Conservation (phyloP, 1,284 basidiomycete genomes). For the Apiotrichum domesticum region DNA sequence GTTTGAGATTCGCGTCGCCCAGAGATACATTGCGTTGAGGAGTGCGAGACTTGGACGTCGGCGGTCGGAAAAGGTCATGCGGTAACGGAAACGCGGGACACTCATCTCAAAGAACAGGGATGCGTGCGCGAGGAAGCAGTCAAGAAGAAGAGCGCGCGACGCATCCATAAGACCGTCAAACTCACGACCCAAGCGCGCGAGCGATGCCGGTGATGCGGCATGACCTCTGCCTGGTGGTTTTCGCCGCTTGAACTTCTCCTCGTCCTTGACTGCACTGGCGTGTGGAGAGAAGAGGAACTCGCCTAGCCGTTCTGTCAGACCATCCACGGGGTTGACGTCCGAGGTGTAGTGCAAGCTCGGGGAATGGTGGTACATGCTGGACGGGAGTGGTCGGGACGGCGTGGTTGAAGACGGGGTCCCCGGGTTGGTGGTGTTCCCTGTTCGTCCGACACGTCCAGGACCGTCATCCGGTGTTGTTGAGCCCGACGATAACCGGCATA, state of each 20-base stretch:
- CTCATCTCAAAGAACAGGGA: constrained; percentile 42
- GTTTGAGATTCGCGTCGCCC: constrained; percentile 39
- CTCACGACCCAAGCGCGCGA: constrained; percentile 19
- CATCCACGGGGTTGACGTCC: constrained; percentile 27
- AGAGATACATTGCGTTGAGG: constrained; percentile 44
- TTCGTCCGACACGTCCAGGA: constrained; percentile 15
- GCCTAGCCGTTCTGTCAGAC: constrained; percentile 34
- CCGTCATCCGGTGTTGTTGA: constrained; percentile 15
- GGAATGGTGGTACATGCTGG: constrained; percentile 21
- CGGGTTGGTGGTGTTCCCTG: not conserved
- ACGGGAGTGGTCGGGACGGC: constrained; percentile 3
- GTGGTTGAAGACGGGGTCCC: constrained; percentile 2
- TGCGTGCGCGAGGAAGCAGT: constrained; percentile 35
- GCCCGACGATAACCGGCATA: not conserved
- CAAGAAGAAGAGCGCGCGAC: constrained; percentile 29
- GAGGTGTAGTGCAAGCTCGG: constrained; percentile 28
- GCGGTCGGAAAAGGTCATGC: constrained; percentile 36
- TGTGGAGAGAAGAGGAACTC: constrained; percentile 39
- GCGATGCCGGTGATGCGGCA: not conserved
- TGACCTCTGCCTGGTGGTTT: not conserved
- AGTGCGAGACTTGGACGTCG: constrained; percentile 36
- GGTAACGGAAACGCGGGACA: constrained; percentile 37
- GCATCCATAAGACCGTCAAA: constrained; percentile 33
- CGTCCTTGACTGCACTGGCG: constrained; percentile 13
- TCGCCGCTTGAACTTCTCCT: constrained; percentile 15